phyloP scores from a whole-genome alignment of 208 protist species.

The Acanthamoeba triangularis region DNA sequence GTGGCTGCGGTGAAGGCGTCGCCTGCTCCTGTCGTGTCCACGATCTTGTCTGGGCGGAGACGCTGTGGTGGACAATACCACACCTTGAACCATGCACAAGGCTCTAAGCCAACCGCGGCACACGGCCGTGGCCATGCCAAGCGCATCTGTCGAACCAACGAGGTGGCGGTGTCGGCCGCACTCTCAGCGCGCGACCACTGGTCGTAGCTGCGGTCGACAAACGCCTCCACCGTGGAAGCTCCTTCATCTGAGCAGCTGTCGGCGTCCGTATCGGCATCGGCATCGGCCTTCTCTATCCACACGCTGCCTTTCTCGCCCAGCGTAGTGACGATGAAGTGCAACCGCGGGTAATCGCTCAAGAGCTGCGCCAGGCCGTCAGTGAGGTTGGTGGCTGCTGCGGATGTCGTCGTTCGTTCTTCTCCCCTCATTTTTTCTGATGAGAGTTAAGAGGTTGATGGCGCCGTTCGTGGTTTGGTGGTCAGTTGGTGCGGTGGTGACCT shows the following conservation, averaged over 20 bases:
- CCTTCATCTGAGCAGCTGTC: background rate
- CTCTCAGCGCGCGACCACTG: background rate
- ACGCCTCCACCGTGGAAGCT: background rate
- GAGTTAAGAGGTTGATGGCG: background rate
- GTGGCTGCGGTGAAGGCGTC: background rate
- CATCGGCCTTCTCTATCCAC: background rate
- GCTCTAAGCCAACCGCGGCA: background rate
- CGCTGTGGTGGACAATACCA: slow-evolving; percentile 12
- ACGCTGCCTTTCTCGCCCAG: background rate
- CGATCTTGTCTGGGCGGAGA: background rate
- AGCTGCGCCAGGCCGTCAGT: background rate
- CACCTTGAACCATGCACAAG: background rate
- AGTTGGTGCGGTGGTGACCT: no score
- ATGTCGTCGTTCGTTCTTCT: background rate
- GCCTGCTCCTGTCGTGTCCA: slow-evolving; percentile 4
- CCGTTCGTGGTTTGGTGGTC: background rate
- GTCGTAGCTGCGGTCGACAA: background rate
- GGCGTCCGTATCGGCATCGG: background rate
- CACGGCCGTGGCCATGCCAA: background rate
- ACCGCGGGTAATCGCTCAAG: background rate
- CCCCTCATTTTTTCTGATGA: background rate
- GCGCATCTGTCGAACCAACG: background rate
- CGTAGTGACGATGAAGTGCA: slow-evolving; percentile 15
- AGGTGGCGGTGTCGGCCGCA: background rate
- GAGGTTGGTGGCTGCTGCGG: background rate